phyloP scores from a whole-genome alignment of 257 asterid species.

The Haberlea rhodopensis region DNA sequence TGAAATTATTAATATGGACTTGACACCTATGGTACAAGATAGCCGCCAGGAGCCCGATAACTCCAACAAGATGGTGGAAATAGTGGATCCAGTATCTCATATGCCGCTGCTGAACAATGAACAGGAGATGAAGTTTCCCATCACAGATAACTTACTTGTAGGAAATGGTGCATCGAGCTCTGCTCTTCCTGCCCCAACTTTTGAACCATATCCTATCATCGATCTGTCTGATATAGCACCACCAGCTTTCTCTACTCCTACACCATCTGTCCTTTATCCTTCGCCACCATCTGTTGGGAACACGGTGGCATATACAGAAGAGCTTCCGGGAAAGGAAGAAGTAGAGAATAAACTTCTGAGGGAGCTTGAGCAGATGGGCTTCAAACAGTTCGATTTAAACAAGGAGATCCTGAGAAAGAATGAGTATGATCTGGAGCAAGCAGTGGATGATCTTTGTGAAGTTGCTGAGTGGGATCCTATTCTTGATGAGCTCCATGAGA shows the following conservation, averaged over 20 bases:
- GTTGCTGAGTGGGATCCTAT: slow-evolving; percentile 80
- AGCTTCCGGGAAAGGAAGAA: slow-evolving; percentile 23
- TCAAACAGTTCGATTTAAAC: slow-evolving; percentile 65
- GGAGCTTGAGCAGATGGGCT: slow-evolving; percentile 86
- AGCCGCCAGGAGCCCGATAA: slow-evolving; percentile 14
- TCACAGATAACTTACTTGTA: slow-evolving; percentile 60
- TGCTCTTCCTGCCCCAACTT: slow-evolving; percentile 17
- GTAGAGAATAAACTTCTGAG: slow-evolving; percentile 59
- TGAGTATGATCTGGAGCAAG: slow-evolving; percentile 62
- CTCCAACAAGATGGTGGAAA: slow-evolving; percentile 18
- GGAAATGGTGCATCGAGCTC: slow-evolving; percentile 36
- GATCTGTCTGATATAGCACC: background rate
- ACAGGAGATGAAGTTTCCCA: slow-evolving; percentile 74
- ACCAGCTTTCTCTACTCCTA: slow-evolving; percentile 9
- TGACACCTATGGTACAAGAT: slow-evolving; percentile 38
- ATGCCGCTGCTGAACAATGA: slow-evolving; percentile 37
- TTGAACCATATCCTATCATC: slow-evolving; percentile 31
- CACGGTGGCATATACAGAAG: slow-evolving; percentile 26
- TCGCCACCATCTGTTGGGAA: slow-evolving; percentile 17
- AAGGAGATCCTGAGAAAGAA: slow-evolving; percentile 71
- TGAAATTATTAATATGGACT: slow-evolving; percentile 35
- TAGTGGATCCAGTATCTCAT: slow-evolving; percentile 34
- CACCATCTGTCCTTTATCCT: background rate
- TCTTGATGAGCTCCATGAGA: slow-evolving; percentile 77
- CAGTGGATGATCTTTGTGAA: slow-evolving; percentile 76